Base-by-base conservation (phyloP, 257 asterid genomes). In the Solanum tarijense region DNA sequence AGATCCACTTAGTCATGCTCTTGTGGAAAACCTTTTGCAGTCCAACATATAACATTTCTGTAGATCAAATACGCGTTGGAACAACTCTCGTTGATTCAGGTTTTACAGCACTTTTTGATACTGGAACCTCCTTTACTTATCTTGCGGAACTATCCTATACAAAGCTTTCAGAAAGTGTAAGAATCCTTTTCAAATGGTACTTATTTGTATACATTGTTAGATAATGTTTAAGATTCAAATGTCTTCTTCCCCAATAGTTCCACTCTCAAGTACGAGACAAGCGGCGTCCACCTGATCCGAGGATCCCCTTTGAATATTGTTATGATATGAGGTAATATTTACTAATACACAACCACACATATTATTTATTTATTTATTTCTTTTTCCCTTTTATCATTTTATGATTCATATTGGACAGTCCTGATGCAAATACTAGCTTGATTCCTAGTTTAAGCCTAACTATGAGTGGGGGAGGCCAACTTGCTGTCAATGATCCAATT, bases 51-150 rank as follows among this genome's bases (percentile, higher is more conserved):
- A 92, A 89, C 73, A 88, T 96, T 62, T 91, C 92, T 55, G 90
- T 93, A 87, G 90, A 94, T 86, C 95, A 93, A 91, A 87, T 94
- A 90, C 96, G 93, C 25, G 94, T 96, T 32, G 98, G 98, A 87
- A 90, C 93, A 55, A 75, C 86, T 86, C 89, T 93, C 71, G 87
- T 93, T 34, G 93, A 94, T 89, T 87, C 90, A 8, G 92, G 91
- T 89, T 91, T 96, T 88, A 89, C 94, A 43, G 96, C 97, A 71
- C 95, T 96, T 87, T 94, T 96, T 85, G 98, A 96, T 89, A 93
- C 98, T 36, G 98, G 98, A 88, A 96, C 99, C 89, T 96, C 99
- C 90, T 95, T 94, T 87, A 93, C 99, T 11, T 95, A 96, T 90
- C 94, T 96, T 69, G 94, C 85, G 27, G 97, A 94, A 71, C 97